Conservation (phyloP, 2,329 filamentous ascomycete genomes). For the Knoxdaviesia proteae region DNA sequence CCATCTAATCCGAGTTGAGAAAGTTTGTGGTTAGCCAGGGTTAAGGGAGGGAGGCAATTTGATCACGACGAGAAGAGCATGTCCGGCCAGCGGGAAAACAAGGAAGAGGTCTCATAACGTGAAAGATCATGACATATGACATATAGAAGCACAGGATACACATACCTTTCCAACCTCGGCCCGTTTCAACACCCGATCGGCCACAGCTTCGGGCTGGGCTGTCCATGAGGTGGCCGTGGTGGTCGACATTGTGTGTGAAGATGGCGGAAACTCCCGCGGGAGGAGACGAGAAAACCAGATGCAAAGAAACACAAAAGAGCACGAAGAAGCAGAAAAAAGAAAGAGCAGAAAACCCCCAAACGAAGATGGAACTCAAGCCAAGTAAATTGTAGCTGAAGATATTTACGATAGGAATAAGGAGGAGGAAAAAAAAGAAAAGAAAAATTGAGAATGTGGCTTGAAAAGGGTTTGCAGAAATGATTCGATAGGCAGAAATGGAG, state of each 20-base stretch:
- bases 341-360: too few relatives aligned
- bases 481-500: background rate
- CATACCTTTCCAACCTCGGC: slow-evolving; percentile 57
- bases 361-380: too few relatives aligned
- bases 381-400: too few relatives aligned
- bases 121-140: too few relatives aligned
- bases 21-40: background rate
- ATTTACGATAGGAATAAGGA: background rate
- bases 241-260: slow-evolving; percentile 3
- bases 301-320: background rate
- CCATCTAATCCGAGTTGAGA: slow-evolving; percentile 42
- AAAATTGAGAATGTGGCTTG: background rate
- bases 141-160: too few relatives aligned
- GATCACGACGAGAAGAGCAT: background rate
- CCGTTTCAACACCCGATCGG: slow-evolving; percentile 48
- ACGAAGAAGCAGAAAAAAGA: background rate
- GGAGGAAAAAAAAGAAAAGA: slow-evolving; percentile 1
- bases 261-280: background rate
- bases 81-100: background rate
- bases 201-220: slow-evolving; percentile 42
- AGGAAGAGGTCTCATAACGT: too few relatives aligned
- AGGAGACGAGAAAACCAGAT: background rate
- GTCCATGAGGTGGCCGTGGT: slow-evolving; percentile 41
- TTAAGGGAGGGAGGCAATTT: too few relatives aligned
- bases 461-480: background rate